These are phyloP conservation scores for Daldinia concentrica DNA, from an alignment of 495 filamentous ascomycete species.

Conservation along the genomic window DNA sequence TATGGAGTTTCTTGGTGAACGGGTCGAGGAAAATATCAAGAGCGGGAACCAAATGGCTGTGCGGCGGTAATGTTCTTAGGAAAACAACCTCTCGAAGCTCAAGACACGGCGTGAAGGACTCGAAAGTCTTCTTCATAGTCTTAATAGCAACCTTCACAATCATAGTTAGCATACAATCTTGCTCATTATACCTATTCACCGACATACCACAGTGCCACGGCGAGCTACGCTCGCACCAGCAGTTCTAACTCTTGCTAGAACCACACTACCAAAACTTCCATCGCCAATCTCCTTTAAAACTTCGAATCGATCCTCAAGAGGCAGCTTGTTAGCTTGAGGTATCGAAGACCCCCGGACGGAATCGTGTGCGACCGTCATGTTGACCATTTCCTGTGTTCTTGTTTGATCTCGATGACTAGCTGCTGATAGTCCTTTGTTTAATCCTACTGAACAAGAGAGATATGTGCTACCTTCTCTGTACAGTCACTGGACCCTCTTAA, in stretches of 20 bases:
- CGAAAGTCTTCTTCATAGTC: constrained; percentile 99
- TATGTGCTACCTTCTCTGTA: constrained; percentile 31
- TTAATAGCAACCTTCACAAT: constrained; percentile 91
- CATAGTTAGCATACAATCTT: constrained; percentile 41
- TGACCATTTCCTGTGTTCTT: constrained; percentile 41
- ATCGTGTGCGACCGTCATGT: constrained; percentile 76
- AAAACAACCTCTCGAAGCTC: constrained; percentile 98
- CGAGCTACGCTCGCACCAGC: constrained; percentile 89
- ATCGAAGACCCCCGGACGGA: constrained; percentile 66
- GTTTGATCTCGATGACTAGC: background rate
- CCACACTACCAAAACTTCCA: constrained; percentile 97
- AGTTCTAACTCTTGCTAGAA: constrained; percentile 86
- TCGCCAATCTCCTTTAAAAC: constrained; percentile 98
- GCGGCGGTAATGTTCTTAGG: constrained; percentile 83
- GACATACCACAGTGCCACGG: constrained; percentile 87
- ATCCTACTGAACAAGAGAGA: constrained; percentile 33
- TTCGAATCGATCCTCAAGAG: constrained; percentile 89
- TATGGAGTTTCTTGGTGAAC: constrained; percentile 93
- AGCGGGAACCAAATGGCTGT: constrained; percentile 93
- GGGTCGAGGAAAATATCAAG: constrained; percentile 99
- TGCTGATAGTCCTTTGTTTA: background rate
- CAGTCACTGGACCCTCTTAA: constrained; percentile 34
- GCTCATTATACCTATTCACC: background rate
- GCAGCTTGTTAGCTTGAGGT: constrained; percentile 55
- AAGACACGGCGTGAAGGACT: constrained; percentile 86